Evolutionary conservation across 192 early-diverging fungal genomes (phyloP).

Genomic region (Pecoramyces ruminantium): DNA sequence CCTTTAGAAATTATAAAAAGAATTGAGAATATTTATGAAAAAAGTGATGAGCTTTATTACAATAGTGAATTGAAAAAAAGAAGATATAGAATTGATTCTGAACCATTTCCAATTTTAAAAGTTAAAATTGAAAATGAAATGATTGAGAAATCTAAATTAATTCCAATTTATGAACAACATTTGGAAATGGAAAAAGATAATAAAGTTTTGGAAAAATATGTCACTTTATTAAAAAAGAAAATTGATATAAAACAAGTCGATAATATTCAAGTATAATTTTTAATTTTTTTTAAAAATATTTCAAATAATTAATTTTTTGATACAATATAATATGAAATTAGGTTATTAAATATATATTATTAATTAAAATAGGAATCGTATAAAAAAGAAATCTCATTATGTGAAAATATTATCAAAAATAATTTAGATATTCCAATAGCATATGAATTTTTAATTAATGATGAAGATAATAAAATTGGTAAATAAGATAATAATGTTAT

Average conservation of each 20-base stretch:
- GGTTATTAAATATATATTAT: too few species aligned
- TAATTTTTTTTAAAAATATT: too few species aligned
- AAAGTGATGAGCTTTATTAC: background rate
- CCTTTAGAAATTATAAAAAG: background rate
- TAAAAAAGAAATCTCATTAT: background rate
- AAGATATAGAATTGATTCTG: background rate
- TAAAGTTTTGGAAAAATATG: background rate
- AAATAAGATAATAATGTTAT: background rate
- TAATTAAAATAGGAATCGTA: background rate
- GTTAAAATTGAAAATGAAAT: background rate
- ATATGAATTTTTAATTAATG: background rate
- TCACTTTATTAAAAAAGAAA: background rate
- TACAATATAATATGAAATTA: too few species aligned
- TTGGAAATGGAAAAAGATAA: background rate
- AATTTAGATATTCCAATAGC: background rate
- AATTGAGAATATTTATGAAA: background rate
- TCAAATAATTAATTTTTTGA: too few species aligned
- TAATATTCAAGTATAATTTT: background rate
- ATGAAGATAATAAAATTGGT: background rate
- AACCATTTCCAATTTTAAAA: background rate
- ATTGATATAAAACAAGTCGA: background rate
- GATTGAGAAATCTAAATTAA: background rate
- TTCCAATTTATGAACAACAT: background rate
- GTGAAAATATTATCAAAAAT: background rate
- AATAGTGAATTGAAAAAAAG: background rate